These are phyloP conservation scores for Diplodia mutila DNA, from an alignment of 2,329 filamentous ascomycete genomes.

Conservation along the genomic window DNA sequence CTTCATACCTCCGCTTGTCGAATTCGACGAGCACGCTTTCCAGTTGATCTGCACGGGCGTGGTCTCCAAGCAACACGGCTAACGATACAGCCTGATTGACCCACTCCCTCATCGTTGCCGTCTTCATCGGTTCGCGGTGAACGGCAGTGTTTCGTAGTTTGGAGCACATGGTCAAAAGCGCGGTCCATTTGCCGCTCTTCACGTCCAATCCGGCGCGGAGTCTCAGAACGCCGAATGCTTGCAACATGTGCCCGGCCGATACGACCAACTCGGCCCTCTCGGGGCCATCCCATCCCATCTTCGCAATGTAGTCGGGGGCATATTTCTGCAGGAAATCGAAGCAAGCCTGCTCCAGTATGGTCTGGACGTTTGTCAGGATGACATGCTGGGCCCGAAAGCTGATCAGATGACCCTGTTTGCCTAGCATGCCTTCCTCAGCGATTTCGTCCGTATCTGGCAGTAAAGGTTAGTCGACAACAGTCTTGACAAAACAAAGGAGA, in stretches of 20 bases:
- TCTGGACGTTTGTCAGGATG: neutral
- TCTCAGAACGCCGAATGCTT: neutral
- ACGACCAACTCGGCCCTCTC: neutral
- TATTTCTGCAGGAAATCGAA: neutral
- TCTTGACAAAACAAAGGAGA: neutral
- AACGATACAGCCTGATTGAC: neutral
- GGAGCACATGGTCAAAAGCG: neutral
- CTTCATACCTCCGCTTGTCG: too few relatives aligned
- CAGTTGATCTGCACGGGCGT: neutral
- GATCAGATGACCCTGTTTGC: neutral
- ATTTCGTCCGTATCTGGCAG: neutral
- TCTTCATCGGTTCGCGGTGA: neutral
- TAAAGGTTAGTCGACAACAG: neutral
- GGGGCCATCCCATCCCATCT: neutral
- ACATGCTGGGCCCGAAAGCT: neutral
- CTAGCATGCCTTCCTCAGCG: neutral
- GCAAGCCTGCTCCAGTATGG: neutral
- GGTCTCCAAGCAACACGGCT: neutral
- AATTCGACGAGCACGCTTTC: neutral
- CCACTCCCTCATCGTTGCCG: neutral
- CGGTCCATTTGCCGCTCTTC: neutral
- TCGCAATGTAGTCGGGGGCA: neutral
- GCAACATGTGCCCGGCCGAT: neutral
- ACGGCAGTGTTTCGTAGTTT: neutral
- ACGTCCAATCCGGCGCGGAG: neutral